Conservation (phyloP, 1,284 basidiomycete genomes). For the Irpex sp. region DNA sequence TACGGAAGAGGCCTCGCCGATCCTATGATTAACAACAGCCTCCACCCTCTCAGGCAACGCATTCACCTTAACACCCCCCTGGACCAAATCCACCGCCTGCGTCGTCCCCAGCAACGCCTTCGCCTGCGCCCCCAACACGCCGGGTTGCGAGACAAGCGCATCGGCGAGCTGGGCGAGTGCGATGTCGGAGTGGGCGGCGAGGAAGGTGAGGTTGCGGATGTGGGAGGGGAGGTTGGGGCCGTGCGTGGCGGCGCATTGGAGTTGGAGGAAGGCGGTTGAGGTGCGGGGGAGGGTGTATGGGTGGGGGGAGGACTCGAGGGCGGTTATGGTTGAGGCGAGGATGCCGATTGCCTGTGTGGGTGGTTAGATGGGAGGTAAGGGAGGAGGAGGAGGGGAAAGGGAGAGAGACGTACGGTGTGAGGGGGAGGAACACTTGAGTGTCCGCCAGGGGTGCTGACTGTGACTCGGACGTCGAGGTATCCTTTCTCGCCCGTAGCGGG, state of each 20-base stretch:
- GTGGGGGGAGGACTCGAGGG: slow-evolving; percentile 44
- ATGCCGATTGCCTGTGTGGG: slow-evolving; percentile 47
- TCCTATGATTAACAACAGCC: slow-evolving; percentile 54
- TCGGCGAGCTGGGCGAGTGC: slow-evolving; percentile 37
- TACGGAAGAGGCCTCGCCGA: slow-evolving; percentile 41
- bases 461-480: slow-evolving; percentile 46
- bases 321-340: slow-evolving; percentile 45
- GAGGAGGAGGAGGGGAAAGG: background rate
- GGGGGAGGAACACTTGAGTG: slow-evolving; percentile 66
- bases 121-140: slow-evolving; percentile 10
- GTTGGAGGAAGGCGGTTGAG: slow-evolving; percentile 18
- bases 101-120: slow-evolving; percentile 53
- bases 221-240: slow-evolving; percentile 16
- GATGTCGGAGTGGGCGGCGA: slow-evolving; percentile 21
- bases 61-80: slow-evolving; percentile 62
- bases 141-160: slow-evolving; percentile 20
- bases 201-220: slow-evolving; percentile 13
- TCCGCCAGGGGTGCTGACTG: slow-evolving; percentile 55
- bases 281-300: slow-evolving; percentile 28
- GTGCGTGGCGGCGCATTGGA: slow-evolving; percentile 23
- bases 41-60: slow-evolving; percentile 50
- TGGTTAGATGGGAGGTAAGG: background rate
- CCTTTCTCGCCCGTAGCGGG: slow-evolving; percentile 66
- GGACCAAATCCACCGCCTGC: slow-evolving; percentile 65
- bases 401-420: slow-evolving; percentile 39